Evolutionary conservation across 2,329 filamentous ascomycete genomes (phyloP).

Genomic region (Epichloe sylvatica): DNA sequence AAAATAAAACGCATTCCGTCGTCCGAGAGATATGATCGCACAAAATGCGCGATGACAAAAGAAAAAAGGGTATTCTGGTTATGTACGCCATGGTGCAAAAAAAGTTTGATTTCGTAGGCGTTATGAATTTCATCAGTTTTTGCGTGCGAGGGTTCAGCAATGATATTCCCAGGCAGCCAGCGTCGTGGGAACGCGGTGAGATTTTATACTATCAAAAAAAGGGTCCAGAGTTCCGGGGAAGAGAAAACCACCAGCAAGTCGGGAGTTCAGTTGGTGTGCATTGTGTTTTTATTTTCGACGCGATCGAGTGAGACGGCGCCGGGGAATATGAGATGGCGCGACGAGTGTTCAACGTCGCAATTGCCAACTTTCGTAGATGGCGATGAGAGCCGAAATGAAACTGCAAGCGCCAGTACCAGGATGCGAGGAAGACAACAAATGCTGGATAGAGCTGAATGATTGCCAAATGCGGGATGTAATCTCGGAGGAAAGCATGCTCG

Average conservation of each 20-base stretch:
- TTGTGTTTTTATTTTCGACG: slow-evolving; percentile 8
- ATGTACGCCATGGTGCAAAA: slow-evolving; percentile 1
- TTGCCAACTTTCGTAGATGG: background rate
- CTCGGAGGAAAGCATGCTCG: background rate
- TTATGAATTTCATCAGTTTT: background rate
- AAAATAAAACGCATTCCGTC: slow-evolving; percentile 9
- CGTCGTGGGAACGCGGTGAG: slow-evolving; percentile 9
- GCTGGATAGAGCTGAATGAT: background rate
- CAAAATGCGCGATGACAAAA: slow-evolving; percentile 1
- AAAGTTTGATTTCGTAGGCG: background rate
- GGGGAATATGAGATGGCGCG: background rate
- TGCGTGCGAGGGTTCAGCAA: background rate
- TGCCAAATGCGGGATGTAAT: slow-evolving; percentile 3
- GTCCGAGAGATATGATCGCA: slow-evolving; percentile 14
- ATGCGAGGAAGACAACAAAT: slow-evolving; percentile 4
- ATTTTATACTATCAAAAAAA: background rate
- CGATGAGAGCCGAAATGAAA: slow-evolving; percentile 9
- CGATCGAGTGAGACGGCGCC: slow-evolving; percentile 3
- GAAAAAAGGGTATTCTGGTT: slow-evolving; percentile 5
- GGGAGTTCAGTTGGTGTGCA: background rate
- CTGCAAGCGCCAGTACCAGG: slow-evolving; percentile 7
- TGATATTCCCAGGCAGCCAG: background rate
- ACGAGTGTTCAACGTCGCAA: background rate
- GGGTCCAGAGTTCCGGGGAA: background rate
- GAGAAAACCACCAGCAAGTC: background rate